These are phyloP conservation scores for Echria macrotheca DNA, from an alignment of 495 filamentous ascomycete species.

Conservation along the genomic window DNA sequence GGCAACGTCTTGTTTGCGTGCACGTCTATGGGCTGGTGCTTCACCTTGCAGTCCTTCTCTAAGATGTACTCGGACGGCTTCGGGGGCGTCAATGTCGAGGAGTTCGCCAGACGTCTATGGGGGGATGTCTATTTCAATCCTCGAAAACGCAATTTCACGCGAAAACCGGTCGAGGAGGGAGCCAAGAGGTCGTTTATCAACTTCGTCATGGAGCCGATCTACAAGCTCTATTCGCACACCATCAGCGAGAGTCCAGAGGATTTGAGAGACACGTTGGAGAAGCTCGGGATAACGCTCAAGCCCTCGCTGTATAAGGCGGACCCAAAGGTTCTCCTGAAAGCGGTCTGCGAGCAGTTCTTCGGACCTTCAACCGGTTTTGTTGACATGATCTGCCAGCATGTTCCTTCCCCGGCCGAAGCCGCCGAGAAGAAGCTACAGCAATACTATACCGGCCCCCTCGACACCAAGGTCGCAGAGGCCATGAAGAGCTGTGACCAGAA, in stretches of 20 bases:
- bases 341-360: conserved; percentile 95
- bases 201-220: conserved; percentile 93
- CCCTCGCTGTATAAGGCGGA: conserved; percentile 86
- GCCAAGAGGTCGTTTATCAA: conserved; percentile 87
- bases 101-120: conserved; percentile 82
- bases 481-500: conserved; percentile 83
- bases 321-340: conserved; percentile 78
- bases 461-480: conserved; percentile 72
- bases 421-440: conserved; percentile 68
- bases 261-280: conserved; percentile 71
- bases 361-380: conserved; percentile 86
- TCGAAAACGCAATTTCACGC: conserved; percentile 77
- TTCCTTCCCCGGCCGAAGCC: conserved; percentile 81
- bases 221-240: conserved; percentile 95
- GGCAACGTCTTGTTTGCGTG: conserved; percentile 96
- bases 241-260: conserved; percentile 87
- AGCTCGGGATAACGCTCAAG: conserved; percentile 78
- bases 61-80: conserved; percentile 94
- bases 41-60: conserved; percentile 87
- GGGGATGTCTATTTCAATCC: conserved; percentile 97
- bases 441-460: conserved; percentile 94
- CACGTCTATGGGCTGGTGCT: conserved; percentile 91
- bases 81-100: conserved; percentile 67
- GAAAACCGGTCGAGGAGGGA: conserved; percentile 74
- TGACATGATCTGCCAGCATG: conserved; percentile 87